Base-by-base conservation (phyloP, 1,284 basidiomycete species). In the Stereum hirsutum region DNA sequence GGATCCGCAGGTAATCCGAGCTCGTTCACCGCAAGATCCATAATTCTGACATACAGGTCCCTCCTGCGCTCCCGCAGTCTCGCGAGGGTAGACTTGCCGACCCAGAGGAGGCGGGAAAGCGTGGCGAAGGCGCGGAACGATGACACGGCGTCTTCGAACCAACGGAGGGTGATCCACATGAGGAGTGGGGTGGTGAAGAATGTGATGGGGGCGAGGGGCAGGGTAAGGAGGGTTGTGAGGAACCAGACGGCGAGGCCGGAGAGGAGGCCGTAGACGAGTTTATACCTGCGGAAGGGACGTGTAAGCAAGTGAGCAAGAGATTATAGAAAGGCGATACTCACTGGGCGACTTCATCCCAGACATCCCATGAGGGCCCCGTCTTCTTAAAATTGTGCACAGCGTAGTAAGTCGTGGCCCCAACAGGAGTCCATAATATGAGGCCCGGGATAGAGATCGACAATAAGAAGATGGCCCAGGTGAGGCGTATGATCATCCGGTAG, bases 101-200 rank as follows among this genome's bases (percentile, higher is more conserved):
- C 72, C 36, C 66, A 59, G 7, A 91, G 60, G n/a, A 92, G 64
- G 14, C 75, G 72, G 10, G 65, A 51, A 15, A 92, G 69, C 1
- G 79, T 67, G 0, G 68, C 62, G 45, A 82, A 74, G 1, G 89
- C 87, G 34, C 89, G 76, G 52, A 82, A 77, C 7, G 86, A 76
- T 0, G 87, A 75, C 3, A 89, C 69, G 0, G 82, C 78, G 52
- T 92, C 89, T 57, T 92, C 89, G 30, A 87, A 66, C 87, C 89
- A 92, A 35, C 89, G 75, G 45, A 92, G 65, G 14, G 81, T 74
- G 66, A 91, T 78, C 89, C 89, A 92, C 87, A 91, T 89, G 49
- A 81, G 54, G 4, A 71, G 66, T 1, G 89, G 89, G 5, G 88
- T 72, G 17, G 75, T 56, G 42, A 80, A 54, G 17, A 68, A 57